Evolutionary conservation across 1,284 basidiomycete genomes (phyloP).

Genomic region (Marasmius sp.): DNA sequence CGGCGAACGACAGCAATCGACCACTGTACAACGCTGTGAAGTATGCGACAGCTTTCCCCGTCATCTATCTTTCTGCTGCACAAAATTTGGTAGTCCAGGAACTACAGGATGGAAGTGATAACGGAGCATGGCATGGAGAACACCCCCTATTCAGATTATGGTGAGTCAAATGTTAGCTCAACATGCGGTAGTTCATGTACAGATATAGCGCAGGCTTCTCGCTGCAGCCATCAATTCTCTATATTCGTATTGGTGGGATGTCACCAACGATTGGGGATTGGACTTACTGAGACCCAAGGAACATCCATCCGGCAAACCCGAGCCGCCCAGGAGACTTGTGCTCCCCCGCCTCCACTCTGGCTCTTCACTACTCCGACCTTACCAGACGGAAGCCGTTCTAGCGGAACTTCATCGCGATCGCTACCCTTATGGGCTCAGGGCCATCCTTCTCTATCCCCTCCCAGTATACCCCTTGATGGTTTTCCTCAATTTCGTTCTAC

Average conservation of each 20-base stretch:
- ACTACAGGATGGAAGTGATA: conserved; percentile 46
- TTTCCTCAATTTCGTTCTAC: conserved; percentile 83
- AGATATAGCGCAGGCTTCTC: conserved; percentile 62
- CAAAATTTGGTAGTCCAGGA: conserved; percentile 71
- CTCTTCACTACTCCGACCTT: conserved; percentile 23
- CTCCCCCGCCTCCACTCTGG: conserved; percentile 48
- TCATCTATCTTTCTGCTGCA: conserved; percentile 90
- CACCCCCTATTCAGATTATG: conserved; percentile 82
- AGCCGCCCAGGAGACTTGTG: conserved; percentile 40
- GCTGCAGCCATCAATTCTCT: conserved; percentile 87
- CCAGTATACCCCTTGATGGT: conserved; percentile 87
- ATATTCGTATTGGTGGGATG: conserved; percentile 99
- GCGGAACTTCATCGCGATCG: conserved; percentile 19
- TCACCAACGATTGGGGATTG: conserved; percentile 98
- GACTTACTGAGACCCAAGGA: conserved; percentile 59
- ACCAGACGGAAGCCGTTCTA: conserved; percentile 9
- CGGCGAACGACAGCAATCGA: conserved; percentile 63
- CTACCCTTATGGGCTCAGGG: conserved; percentile 72
- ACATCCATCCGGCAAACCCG: conserved; percentile 17
- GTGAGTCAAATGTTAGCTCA: conserved; percentile 41
- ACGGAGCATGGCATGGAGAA: conserved; percentile 71
- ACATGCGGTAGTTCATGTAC: conserved; percentile 2
- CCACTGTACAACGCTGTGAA: conserved; percentile 95
- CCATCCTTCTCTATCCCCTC: conserved; percentile 74
- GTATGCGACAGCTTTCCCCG: conserved; percentile 97